Evolutionary conservation across 2,329 filamentous ascomycete species (phyloP).

Genomic region (Hymenoscyphus scutula): DNA sequence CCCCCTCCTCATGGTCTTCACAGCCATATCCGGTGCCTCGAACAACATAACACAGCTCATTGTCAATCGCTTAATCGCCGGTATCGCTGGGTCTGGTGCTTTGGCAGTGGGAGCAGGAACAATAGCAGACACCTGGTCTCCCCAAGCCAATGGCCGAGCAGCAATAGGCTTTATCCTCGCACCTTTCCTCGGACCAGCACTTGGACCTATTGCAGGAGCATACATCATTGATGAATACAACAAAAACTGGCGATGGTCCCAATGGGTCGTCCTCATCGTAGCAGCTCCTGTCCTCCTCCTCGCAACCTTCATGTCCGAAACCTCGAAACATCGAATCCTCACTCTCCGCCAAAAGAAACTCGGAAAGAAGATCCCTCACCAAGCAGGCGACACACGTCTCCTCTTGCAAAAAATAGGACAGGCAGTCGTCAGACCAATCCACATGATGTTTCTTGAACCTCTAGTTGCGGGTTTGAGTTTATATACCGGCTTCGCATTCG

Average conservation of each 20-base stretch:
- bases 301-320: conserved; percentile 42
- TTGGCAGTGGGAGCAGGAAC: conserved; percentile 36
- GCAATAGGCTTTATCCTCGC: conserved; percentile 27
- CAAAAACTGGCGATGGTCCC: conserved; percentile 29
- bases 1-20: conserved; percentile 58
- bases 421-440: conserved; percentile 46
- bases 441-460: conserved; percentile 61
- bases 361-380: conserved; percentile 28
- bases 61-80: conserved; percentile 65
- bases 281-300: conserved; percentile 38
- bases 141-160: conserved; percentile 32
- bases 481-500: conserved; percentile 52
- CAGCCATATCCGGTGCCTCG: conserved; percentile 55
- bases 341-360: conserved; percentile 33
- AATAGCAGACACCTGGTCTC: conserved; percentile 49
- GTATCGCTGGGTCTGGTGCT: conserved; percentile 52
- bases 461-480: conserved; percentile 48
- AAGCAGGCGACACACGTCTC: conserved; percentile 22
- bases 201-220: conserved; percentile 30
- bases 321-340: conserved; percentile 26
- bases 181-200: conserved; percentile 30
- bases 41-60: conserved; percentile 58
- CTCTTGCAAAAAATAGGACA: conserved; percentile 25
- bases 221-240: conserved; percentile 35
- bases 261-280: conserved; percentile 31